phyloP scores from a whole-genome alignment of 306 rosid species.

The Argentina anserina region DNA sequence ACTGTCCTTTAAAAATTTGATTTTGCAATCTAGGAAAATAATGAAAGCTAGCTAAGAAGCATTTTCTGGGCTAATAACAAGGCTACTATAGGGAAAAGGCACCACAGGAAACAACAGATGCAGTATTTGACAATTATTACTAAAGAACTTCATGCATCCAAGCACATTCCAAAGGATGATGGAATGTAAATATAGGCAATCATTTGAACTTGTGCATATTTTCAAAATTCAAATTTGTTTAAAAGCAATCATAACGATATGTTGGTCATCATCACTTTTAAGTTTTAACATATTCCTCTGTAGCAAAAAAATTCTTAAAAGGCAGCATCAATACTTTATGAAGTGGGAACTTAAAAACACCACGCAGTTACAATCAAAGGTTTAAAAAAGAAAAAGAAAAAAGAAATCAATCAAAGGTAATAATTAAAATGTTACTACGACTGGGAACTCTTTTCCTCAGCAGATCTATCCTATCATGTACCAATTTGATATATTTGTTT shows the following conservation, averaged over 20 bases:
- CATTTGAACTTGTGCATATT: not conserved
- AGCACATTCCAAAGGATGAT: not conserved
- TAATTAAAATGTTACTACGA: not conserved
- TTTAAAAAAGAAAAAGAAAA: too few relatives aligned
- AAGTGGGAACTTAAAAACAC: not conserved
- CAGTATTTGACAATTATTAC: not conserved
- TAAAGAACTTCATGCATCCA: not conserved
- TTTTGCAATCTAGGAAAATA: not conserved
- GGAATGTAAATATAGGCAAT: not conserved
- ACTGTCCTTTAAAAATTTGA: not conserved
- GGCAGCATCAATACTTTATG: not conserved
- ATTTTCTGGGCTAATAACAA: not conserved
- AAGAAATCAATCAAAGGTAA: not conserved
- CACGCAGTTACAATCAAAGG: not conserved
- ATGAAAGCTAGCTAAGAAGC: not conserved
- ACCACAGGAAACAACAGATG: not conserved
- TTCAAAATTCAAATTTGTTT: not conserved
- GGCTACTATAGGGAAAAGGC: not conserved
- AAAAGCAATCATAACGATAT: not conserved
- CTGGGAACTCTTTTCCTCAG: not conserved
- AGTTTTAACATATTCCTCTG: not conserved
- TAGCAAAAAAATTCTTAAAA: not conserved
- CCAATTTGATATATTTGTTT: not conserved
- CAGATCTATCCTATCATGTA: not conserved
- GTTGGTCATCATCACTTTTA: not conserved